Percentiles rank a stretch among this genome's conserved stretches.
phyloP scores from a whole-genome alignment of 2,329 filamentous ascomycete genomes.

The Sarocladium kiliense region DNA sequence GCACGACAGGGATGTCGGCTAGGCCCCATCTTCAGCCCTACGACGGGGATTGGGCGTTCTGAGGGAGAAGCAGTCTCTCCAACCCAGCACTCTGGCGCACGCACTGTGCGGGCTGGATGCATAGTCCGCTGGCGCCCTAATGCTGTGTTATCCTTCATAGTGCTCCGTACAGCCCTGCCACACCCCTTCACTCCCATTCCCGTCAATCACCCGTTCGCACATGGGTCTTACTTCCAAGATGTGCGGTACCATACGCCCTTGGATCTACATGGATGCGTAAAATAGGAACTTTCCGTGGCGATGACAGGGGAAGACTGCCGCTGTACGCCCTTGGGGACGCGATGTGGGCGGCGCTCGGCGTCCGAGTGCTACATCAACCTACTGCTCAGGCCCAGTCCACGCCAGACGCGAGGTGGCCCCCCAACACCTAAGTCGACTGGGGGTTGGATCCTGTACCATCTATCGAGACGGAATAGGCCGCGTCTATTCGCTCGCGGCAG shows the following conservation, averaged over 20 bases:
- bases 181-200: background rate
- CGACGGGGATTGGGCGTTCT: background rate
- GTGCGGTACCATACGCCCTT: too few relatives aligned
- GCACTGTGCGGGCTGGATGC: background rate
- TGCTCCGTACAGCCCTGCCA: too few relatives aligned
- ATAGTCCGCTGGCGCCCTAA: background rate
- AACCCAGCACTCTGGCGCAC: background rate
- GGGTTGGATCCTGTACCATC: background rate
- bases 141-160: too few relatives aligned
- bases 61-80: background rate
- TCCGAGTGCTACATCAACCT: background rate
- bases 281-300: too few relatives aligned
- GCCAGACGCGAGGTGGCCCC: background rate
- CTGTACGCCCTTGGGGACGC: background rate
- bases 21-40: background rate
- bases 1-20: background rate
- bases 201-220: too few relatives aligned
- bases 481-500: background rate
- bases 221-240: too few relatives aligned
- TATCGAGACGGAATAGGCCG: background rate
- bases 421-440: background rate
- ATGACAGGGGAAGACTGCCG: too few relatives aligned
- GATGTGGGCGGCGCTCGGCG: background rate
- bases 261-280: too few relatives aligned
- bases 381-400: background rate